Conservation (phyloP, 371 early-diverging fungal genomes). For the Dinochytrium kinnereticum region DNA sequence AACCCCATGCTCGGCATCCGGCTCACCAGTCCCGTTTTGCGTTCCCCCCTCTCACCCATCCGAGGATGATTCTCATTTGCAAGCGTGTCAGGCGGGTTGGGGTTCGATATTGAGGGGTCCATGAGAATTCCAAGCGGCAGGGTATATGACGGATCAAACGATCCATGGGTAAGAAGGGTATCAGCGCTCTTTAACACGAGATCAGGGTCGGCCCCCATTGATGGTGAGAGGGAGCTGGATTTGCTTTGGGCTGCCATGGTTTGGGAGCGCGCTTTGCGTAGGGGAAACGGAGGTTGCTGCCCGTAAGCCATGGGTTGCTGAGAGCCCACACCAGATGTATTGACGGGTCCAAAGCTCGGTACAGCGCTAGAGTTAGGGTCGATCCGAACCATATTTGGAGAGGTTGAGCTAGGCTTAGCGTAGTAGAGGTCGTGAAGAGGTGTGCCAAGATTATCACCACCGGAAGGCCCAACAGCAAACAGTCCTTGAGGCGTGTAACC, state of each 20-base stretch:
- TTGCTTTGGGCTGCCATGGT: conserved; percentile 7
- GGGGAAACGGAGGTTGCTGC: conserved; percentile 21
- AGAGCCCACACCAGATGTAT: neutral
- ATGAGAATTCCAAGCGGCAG: neutral
- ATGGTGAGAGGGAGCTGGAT: neutral
- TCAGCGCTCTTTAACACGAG: neutral
- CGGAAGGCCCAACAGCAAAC: conserved; percentile 6
- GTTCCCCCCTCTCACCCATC: conserved; percentile 49
- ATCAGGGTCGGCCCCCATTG: conserved; percentile 3
- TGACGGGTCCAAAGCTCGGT: neutral
- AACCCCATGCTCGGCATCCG: conserved; percentile 39
- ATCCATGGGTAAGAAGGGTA: neutral
- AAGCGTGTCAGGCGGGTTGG: neutral
- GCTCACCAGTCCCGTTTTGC: conserved; percentile 36
- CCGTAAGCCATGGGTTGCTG: neutral
- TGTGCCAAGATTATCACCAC: neutral
- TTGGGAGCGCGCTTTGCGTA: conserved; percentile 37
- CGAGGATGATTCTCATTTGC: conserved; percentile 44
- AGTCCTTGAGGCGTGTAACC: neutral
- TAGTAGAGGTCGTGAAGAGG: conserved; percentile 11
- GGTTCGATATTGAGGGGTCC: conserved; percentile 11
- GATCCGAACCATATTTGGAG: conserved; percentile 23
- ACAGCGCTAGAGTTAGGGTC: too few relatives aligned
- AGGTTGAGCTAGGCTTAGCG: conserved; percentile 14
- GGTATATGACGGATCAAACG: neutral